Evolutionary conservation across 2,329 filamentous ascomycete genomes (phyloP).

Genomic region (Waltergamsia citrina): DNA sequence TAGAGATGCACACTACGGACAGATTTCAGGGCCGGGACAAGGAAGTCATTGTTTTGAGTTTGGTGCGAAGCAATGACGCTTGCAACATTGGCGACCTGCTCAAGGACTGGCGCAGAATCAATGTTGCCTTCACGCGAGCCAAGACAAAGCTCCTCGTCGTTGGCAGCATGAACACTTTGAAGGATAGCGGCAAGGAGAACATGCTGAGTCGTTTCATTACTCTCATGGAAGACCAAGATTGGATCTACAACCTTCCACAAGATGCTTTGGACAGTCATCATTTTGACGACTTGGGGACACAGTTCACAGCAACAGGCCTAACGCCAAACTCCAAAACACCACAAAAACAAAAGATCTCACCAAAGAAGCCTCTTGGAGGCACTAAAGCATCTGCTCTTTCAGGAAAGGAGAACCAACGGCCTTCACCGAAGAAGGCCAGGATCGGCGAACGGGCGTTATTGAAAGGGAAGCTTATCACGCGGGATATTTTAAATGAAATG

Average conservation of each 20-base stretch:
- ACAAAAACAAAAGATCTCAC: conserved; percentile 12
- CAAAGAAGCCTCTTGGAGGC: conserved; percentile 6
- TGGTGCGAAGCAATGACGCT: conserved; percentile 79
- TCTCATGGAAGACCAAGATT: conserved; percentile 68
- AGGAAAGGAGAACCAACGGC: conserved; percentile 37
- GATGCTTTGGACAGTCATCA: conserved; percentile 57
- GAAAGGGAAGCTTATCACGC: conserved; percentile 58
- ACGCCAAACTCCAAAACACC: conserved; percentile 17
- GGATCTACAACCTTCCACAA: conserved; percentile 65
- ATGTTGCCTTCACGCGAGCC: conserved; percentile 89
- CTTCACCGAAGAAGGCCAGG: conserved; percentile 44
- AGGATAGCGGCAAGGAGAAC: conserved; percentile 60
- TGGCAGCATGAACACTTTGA: conserved; percentile 73
- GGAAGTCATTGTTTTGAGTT: conserved; percentile 77
- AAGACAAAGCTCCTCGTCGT: conserved; percentile 86
- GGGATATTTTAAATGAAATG: conserved; percentile 71
- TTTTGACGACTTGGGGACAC: conserved; percentile 51
- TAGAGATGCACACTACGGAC: conserved; percentile 96
- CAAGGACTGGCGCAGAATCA: conserved; percentile 86
- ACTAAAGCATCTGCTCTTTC: conserved; percentile 7
- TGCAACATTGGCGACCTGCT: conserved; percentile 83
- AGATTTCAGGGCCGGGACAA: conserved; percentile 96
- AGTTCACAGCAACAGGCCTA: conserved; percentile 26
- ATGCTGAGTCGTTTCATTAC: conserved; percentile 68
- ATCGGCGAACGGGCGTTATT: conserved; percentile 53